A percentile compares a stretch with the other conserved stretches of the same genome.
Evolutionary conservation across 768 basidiomycete species (phyloP).

Genomic region (Galerina sulciceps): DNA sequence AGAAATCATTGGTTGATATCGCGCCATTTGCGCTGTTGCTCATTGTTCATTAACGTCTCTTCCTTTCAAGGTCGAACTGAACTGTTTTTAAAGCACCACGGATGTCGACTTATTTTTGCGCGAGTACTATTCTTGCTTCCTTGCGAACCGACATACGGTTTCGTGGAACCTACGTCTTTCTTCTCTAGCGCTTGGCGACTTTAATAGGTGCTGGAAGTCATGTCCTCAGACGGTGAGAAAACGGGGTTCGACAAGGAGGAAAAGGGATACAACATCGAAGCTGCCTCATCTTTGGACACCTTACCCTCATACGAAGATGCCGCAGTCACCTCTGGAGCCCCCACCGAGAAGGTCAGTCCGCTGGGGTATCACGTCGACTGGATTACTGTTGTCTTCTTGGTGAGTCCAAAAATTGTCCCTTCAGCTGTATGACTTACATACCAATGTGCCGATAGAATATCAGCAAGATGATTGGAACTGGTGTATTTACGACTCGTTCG

Average conservation of each 20-base stretch:
- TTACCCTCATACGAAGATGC: constrained; percentile 4
- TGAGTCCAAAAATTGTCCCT: neutral
- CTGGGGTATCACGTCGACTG: constrained; percentile 6
- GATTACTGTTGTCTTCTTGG: constrained; percentile 3
- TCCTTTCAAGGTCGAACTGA: too few species aligned
- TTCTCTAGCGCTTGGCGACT: too few species aligned
- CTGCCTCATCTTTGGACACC: neutral
- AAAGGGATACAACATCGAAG: neutral
- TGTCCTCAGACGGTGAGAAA: constrained; percentile 3
- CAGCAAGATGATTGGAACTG: constrained; percentile 12
- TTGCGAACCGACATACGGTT: too few species aligned
- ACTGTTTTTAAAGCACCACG: too few species aligned
- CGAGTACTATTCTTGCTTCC: too few species aligned
- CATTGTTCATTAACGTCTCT: too few species aligned
- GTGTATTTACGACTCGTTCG: constrained; percentile 8
- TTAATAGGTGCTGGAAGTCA: neutral
- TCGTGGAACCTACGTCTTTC: too few species aligned
- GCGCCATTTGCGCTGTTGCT: too few species aligned
- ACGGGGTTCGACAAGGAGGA: neutral
- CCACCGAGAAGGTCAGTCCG: constrained; percentile 2
- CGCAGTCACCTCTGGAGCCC: constrained; percentile 4
- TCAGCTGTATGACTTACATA: neutral
- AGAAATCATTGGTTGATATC: too few species aligned
- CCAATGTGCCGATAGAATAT: neutral
- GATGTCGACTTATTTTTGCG: too few species aligned